Evolutionary conservation across 2,329 filamentous ascomycete genomes (phyloP).

Genomic region (Microcyclospora tardicrescens): DNA sequence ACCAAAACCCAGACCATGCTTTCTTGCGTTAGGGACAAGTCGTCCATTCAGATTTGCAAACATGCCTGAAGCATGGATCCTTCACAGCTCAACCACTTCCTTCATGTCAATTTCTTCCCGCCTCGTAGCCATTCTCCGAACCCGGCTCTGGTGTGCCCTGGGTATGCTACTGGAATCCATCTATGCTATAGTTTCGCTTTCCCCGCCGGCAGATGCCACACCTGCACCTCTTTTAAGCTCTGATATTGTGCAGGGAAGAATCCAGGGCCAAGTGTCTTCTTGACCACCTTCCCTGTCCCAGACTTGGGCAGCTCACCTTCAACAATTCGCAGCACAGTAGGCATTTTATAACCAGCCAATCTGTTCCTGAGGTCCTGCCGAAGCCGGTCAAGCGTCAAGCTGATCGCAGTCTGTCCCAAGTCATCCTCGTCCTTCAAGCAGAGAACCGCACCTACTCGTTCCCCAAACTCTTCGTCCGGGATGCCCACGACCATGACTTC

Average conservation of each 20-base stretch:
- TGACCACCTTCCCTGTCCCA: constrained; percentile 38
- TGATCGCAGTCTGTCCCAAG: constrained; percentile 7
- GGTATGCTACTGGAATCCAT: too few relatives aligned
- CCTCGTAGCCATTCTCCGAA: too few relatives aligned
- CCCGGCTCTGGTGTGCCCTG: too few relatives aligned
- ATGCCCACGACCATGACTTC: constrained; percentile 43
- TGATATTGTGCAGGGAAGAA: constrained; percentile 18
- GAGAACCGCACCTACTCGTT: constrained; percentile 42
- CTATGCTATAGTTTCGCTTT: constrained; percentile 8
- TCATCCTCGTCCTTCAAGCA: constrained; percentile 26
- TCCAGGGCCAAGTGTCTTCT: constrained; percentile 27
- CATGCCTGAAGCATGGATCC: too few relatives aligned
- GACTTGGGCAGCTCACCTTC: constrained; percentile 36
- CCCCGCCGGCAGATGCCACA: constrained; percentile 10
- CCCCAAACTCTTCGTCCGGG: constrained; percentile 41
- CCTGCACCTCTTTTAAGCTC: constrained; percentile 13
- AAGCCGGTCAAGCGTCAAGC: constrained; percentile 29
- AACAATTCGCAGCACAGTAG: constrained; percentile 33
- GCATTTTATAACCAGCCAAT: constrained; percentile 37
- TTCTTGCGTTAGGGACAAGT: too few relatives aligned
- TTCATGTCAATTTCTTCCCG: too few relatives aligned
- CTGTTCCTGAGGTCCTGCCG: constrained; percentile 31
- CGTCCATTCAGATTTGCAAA: too few relatives aligned
- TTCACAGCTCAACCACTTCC: too few relatives aligned
- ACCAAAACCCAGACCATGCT: too few relatives aligned